These are phyloP conservation scores for Dioszegia aurantiaca DNA, from an alignment of 768 basidiomycete species.

Conservation along the genomic window DNA sequence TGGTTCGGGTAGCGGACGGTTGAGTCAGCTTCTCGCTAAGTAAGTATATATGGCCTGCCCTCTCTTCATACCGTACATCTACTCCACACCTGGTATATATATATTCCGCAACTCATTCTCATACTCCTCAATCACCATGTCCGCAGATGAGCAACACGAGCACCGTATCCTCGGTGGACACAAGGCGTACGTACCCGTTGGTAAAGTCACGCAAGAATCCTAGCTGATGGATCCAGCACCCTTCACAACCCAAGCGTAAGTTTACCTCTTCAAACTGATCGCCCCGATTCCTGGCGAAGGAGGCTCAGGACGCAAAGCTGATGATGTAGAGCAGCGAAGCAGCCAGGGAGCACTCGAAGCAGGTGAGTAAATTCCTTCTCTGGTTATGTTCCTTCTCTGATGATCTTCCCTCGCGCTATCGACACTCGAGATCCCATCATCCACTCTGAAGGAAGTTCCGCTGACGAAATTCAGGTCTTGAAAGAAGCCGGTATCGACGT, in stretches of 20 bases:
- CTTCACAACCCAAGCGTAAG: conserved; percentile 18
- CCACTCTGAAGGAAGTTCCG: background rate
- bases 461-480: conserved; percentile 6
- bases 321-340: background rate
- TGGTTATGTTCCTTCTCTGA: background rate
- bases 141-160: conserved; percentile 13
- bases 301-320: background rate
- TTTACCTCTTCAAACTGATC: background rate
- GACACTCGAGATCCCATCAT: too few species aligned
- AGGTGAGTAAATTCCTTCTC: background rate
- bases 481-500: conserved; percentile 12
- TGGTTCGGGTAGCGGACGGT: too few species aligned
- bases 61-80: too few species aligned
- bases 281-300: background rate
- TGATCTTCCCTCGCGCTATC: too few species aligned
- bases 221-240: conserved; percentile 16
- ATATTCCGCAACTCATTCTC: too few species aligned
- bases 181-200: conserved; percentile 15
- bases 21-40: too few species aligned
- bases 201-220: background rate
- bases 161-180: conserved; percentile 16
- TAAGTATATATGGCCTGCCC: too few species aligned
- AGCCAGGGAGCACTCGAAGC: background rate
- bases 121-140: background rate
- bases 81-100: too few species aligned